A percentile compares a stretch with the other conserved stretches of the same genome.
These are phyloP conservation scores for Coemansia sp. DNA, from an alignment of 192 early-diverging fungal species.

Conservation along the genomic window DNA sequence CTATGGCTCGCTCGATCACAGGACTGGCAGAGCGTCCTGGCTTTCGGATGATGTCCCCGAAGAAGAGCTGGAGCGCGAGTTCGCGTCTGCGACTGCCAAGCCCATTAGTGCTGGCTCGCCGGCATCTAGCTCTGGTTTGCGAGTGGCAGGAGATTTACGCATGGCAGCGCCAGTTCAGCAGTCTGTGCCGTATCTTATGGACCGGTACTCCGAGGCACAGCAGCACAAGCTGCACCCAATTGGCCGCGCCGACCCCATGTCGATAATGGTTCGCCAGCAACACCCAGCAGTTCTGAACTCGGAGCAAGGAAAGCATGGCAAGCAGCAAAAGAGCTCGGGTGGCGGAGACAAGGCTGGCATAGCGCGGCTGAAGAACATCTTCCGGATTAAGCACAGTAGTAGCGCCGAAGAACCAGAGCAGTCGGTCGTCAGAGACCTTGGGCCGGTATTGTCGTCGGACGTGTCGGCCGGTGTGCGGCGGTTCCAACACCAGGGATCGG, in stretches of 20 bases:
- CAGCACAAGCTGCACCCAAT: slow-evolving; percentile 38
- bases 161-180: not conserved
- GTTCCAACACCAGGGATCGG: not conserved
- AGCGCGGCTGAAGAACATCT: slow-evolving; percentile 48
- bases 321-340: slow-evolving; percentile 3
- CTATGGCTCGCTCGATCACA: slow-evolving; percentile 4
- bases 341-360: slow-evolving; percentile 42
- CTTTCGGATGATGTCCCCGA: slow-evolving; percentile 41
- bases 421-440: not conserved
- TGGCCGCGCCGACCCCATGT: slow-evolving; percentile 16
- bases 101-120: not conserved
- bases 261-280: slow-evolving; percentile 8
- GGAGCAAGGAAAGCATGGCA: slow-evolving; percentile 4
- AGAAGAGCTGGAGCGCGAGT: slow-evolving; percentile 15
- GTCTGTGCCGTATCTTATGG: slow-evolving; percentile 1
- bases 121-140: not conserved
- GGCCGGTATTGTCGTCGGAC: not conserved
- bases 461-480: not conserved
- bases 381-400: slow-evolving; percentile 29
- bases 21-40: slow-evolving; percentile 21
- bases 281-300: not conserved
- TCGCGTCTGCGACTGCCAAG: not conserved
- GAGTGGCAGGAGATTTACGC: not conserved
- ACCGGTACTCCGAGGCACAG: slow-evolving; percentile 23
- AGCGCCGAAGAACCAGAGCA: slow-evolving; percentile 5